These are phyloP conservation scores for Medicago ruthenica DNA, from an alignment of 306 rosid genomes.

Conservation along the genomic window DNA sequence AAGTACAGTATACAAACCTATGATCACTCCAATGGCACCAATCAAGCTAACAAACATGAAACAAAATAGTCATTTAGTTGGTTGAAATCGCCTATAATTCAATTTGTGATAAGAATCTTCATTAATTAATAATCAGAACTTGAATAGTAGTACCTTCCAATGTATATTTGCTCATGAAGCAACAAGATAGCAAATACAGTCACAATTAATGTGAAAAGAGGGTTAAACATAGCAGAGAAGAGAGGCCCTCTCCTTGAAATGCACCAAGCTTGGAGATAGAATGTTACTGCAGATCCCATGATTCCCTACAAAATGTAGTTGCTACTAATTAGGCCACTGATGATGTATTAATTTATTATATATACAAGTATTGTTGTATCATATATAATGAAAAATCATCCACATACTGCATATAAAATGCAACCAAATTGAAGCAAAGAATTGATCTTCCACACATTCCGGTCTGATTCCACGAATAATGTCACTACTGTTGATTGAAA, in stretches of 20 bases:
- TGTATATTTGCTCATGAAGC: constrained; percentile 53
- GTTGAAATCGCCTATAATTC: neutral
- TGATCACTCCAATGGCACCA: constrained; percentile 54
- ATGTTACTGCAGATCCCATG: constrained; percentile 56
- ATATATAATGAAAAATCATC: neutral
- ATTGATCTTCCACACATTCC: constrained; percentile 51
- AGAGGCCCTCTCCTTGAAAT: constrained; percentile 59
- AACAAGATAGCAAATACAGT: constrained; percentile 53
- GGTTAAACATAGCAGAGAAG: constrained; percentile 60
- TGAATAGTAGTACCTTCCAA: constrained; percentile 39
- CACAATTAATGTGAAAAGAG: constrained; percentile 52
- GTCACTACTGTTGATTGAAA: constrained; percentile 50
- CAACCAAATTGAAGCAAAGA: constrained; percentile 42
- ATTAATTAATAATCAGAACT: neutral
- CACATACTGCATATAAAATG: constrained; percentile 36
- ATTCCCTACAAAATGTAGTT: constrained; percentile 47
- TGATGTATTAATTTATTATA: neutral
- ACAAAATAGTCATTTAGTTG: neutral
- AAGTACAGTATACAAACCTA: constrained; percentile 57
- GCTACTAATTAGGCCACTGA: neutral
- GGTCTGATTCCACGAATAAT: constrained; percentile 44
- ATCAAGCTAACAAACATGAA: constrained; percentile 44
- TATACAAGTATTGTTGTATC: neutral
- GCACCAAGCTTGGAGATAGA: constrained; percentile 64
- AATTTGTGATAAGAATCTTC: neutral